These are phyloP conservation scores for Psidium guajava DNA, from an alignment of 345 rosid species.

Conservation along the genomic window DNA sequence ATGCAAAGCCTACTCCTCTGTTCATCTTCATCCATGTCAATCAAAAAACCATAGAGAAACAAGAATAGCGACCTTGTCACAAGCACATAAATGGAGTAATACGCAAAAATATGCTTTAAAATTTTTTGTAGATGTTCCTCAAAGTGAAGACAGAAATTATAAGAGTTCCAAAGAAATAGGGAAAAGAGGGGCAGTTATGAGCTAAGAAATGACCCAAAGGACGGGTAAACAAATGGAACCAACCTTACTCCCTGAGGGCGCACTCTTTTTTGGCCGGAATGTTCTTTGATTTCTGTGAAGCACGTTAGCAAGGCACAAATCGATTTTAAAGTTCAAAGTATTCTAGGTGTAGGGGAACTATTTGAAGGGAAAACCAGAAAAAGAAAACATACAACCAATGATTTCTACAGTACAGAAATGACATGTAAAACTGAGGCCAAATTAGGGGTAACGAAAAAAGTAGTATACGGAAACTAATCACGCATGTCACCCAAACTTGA, in stretches of 20 bases:
- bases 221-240: conserved; percentile 6
- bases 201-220: background rate
- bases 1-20: background rate
- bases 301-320: conserved; percentile 1
- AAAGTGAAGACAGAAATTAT: background rate
- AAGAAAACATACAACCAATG: background rate
- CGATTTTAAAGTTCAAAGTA: background rate
- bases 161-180: background rate
- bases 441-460: background rate
- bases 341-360: background rate
- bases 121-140: background rate
- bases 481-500: background rate
- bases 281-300: conserved; percentile 82
- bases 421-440: background rate
- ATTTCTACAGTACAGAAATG: background rate
- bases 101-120: background rate
- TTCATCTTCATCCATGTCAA: background rate
- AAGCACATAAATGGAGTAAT: background rate
- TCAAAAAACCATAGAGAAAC: background rate
- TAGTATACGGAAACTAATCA: background rate
- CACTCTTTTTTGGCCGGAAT: conserved; percentile 96
- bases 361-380: background rate
- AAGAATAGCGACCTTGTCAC: background rate
- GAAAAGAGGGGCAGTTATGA: background rate
- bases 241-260: conserved; percentile 99